Evolutionary conservation across 441 rosid species (phyloP).

Genomic region (Eruca vesicaria): DNA sequence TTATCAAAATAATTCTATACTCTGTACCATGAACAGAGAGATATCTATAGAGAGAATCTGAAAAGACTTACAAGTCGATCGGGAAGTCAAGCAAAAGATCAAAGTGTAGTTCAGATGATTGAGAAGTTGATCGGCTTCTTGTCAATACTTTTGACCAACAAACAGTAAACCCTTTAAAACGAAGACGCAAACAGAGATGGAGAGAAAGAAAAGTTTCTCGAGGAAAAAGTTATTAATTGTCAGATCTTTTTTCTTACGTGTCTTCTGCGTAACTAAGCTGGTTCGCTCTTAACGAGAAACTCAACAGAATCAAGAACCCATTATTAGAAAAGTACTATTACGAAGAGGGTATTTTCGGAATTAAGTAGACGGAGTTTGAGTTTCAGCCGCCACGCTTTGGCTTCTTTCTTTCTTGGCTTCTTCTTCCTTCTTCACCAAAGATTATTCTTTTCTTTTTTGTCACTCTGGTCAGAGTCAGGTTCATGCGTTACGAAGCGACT

Average conservation of each 20-base stretch:
- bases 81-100: conserved; percentile 27
- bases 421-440: not conserved
- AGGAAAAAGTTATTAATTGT: not conserved
- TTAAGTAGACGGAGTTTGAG: not conserved
- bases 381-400: conserved; percentile 30
- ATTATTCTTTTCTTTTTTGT: too few species aligned
- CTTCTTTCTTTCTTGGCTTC: too few species aligned
- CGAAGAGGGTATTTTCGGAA: conserved; percentile 18
- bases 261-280: conserved; percentile 8
- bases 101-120: not conserved
- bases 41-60: not conserved
- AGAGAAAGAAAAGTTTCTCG: not conserved
- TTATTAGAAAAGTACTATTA: not conserved
- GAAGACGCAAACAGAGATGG: conserved; percentile 2
- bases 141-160: not conserved
- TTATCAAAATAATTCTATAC: not conserved
- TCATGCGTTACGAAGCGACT: conserved; percentile 13
- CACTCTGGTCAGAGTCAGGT: too few species aligned
- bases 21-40: conserved; percentile 24
- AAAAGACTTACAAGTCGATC: conserved; percentile 26
- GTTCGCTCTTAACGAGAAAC: conserved; percentile 22
- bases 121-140: not conserved
- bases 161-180: not conserved
- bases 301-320: conserved; percentile 18
- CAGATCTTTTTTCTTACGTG: conserved; percentile 5